Evolutionary conservation across 176 grass and related monocot species (phyloP).

Genomic region (Canna indica): DNA sequence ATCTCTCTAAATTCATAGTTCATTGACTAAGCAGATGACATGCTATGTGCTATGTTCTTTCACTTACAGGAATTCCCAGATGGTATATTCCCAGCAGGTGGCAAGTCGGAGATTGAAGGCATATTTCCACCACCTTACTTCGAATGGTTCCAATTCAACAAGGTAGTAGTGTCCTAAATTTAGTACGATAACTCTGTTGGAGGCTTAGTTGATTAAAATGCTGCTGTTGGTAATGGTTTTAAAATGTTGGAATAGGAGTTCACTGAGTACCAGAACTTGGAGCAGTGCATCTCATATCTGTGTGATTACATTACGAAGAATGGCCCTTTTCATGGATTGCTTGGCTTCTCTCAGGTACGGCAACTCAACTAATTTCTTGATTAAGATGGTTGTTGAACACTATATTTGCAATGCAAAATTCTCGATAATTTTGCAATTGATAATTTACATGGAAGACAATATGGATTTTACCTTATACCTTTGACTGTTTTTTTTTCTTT

Average conservation of each 20-base stretch:
- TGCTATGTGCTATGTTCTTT: not conserved
- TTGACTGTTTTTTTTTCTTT: too few relatives aligned
- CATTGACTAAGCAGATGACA: not conserved
- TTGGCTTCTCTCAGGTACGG: conserved; percentile 80
- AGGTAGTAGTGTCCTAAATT: conserved; percentile 20
- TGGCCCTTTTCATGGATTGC: conserved; percentile 66
- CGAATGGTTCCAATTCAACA: conserved; percentile 89
- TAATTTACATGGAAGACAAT: too few relatives aligned
- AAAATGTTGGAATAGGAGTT: conserved; percentile 45
- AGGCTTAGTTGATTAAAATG: not conserved
- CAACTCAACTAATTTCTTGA: not conserved
- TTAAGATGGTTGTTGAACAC: not conserved
- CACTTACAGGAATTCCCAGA: conserved; percentile 55
- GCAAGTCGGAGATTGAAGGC: conserved; percentile 57
- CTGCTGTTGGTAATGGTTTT: not conserved
- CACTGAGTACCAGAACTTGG: conserved; percentile 76
- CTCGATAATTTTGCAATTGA: too few relatives aligned
- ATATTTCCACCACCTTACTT: conserved; percentile 77
- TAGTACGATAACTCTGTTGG: not conserved
- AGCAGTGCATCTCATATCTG: conserved; percentile 49
- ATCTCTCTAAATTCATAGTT: not conserved
- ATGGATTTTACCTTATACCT: too few relatives aligned
- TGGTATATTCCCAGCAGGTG: conserved; percentile 55
- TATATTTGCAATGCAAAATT: not conserved
- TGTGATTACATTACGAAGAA: conserved; percentile 76